Conservation (phyloP, 2,329 filamentous ascomycete genomes). For the Penicillium sp. region DNA sequence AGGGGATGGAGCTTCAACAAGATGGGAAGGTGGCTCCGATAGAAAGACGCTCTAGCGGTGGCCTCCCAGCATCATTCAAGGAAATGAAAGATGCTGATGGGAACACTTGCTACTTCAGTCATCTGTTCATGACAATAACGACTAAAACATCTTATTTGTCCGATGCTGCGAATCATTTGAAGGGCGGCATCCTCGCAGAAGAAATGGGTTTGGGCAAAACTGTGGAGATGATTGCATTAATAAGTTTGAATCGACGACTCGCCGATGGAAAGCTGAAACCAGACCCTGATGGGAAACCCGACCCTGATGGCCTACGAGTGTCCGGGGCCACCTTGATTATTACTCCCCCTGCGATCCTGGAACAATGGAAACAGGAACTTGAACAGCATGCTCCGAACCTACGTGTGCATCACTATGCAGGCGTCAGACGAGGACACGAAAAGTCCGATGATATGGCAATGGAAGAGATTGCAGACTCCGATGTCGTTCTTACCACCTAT, state of each 20-base stretch:
- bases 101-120: conserved; percentile 38
- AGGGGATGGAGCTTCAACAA: conserved; percentile 35
- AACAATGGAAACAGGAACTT: conserved; percentile 62
- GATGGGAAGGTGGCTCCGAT: conserved; percentile 29
- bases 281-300: conserved; percentile 18
- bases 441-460: conserved; percentile 41
- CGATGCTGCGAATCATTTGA: conserved; percentile 28
- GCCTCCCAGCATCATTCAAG: conserved; percentile 39
- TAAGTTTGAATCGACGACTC: conserved; percentile 39
- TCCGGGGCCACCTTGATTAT: conserved; percentile 60
- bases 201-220: conserved; percentile 52
- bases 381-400: conserved; percentile 53
- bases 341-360: conserved; percentile 56
- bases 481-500: conserved; percentile 61
- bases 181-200: conserved; percentile 48
- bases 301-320: conserved; percentile 26
- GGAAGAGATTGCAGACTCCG: conserved; percentile 45
- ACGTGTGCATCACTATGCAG: conserved; percentile 54
- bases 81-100: conserved; percentile 38
- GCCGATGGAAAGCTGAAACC: conserved; percentile 14
- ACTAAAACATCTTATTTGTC: conserved; percentile 35
- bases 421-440: conserved; percentile 42
- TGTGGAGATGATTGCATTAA: conserved; percentile 47
- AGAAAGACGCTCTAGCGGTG: conserved; percentile 1
- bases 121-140: conserved; percentile 39